Percentiles rank a stretch among this genome's conserved stretches.
These are phyloP conservation scores for Umbilicaria muhlenbergii DNA, from an alignment of 495 filamentous ascomycete genomes.

Conservation along the genomic window DNA sequence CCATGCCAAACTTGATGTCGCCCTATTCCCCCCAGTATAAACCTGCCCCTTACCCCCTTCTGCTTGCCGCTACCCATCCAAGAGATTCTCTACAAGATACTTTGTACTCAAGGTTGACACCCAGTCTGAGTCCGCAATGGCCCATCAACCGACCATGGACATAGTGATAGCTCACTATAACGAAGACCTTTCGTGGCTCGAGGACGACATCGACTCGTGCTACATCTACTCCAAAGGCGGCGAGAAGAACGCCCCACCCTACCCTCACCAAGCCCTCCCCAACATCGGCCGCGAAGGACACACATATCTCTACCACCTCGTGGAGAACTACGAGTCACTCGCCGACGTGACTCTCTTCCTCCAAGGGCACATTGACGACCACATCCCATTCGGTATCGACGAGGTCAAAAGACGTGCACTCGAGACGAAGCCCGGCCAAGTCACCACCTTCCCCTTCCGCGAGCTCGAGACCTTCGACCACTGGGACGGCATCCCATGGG, in stretches of 20 bases:
- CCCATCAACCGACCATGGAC: neutral
- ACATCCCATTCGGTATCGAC: constrained; percentile 20
- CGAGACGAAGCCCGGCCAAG: constrained; percentile 1
- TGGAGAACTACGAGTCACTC: constrained; percentile 30
- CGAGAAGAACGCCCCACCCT: neutral
- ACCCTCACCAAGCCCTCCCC: neutral
- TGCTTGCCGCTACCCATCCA: too few relatives aligned
- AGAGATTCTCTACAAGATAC: too few relatives aligned
- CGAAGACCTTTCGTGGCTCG: constrained; percentile 7
- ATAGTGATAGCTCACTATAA: constrained; percentile 8
- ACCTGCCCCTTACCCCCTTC: too few relatives aligned
- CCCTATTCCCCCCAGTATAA: too few relatives aligned
- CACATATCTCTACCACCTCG: constrained; percentile 21
- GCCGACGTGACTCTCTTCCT: constrained; percentile 28
- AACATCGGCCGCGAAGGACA: constrained; percentile 10
- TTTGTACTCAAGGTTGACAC: too few relatives aligned
- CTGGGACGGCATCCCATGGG: constrained; percentile 11
- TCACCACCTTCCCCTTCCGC: constrained; percentile 6
- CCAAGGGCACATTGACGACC: constrained; percentile 41
- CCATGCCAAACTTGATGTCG: too few relatives aligned
- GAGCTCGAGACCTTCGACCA: constrained; percentile 9
- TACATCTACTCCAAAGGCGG: constrained; percentile 9
- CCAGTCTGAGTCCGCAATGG: too few relatives aligned
- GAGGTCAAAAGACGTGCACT: constrained; percentile 2
- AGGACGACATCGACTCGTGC: constrained; percentile 1